Percentiles rank a stretch among this genome's conserved stretches.
Conservation (phyloP, 2,329 filamentous ascomycete genomes). For the Parasarocladium wereldwijsianum region DNA sequence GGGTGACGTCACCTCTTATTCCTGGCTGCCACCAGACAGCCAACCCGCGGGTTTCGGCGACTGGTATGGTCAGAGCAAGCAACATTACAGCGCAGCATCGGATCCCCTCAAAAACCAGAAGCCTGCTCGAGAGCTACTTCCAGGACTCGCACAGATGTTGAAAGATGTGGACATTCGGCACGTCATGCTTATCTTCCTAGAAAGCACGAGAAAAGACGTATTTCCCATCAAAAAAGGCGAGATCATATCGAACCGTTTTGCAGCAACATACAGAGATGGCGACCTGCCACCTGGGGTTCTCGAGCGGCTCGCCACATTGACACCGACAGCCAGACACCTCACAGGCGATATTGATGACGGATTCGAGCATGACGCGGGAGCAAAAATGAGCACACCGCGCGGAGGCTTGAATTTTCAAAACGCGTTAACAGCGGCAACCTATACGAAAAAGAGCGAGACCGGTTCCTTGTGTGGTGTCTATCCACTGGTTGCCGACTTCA, state of each 20-base stretch:
- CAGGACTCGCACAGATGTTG: slow-evolving; percentile 12
- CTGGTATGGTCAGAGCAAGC: slow-evolving; percentile 10
- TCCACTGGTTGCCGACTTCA: slow-evolving; percentile 25
- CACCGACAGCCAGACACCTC: slow-evolving; percentile 17
- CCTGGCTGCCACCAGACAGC: slow-evolving; percentile 14
- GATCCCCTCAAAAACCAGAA: slow-evolving; percentile 28
- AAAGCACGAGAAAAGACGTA: slow-evolving; percentile 28
- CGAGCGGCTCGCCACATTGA: slow-evolving; percentile 13
- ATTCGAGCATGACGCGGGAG: slow-evolving; percentile 11
- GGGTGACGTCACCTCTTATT: slow-evolving; percentile 7
- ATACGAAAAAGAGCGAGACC: slow-evolving; percentile 27
- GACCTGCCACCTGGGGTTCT: slow-evolving; percentile 17
- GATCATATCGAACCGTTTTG: slow-evolving; percentile 20
- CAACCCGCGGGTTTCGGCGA: slow-evolving; percentile 11
- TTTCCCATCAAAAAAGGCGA: slow-evolving; percentile 27
- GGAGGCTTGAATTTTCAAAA: slow-evolving; percentile 26
- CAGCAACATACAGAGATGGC: slow-evolving; percentile 16
- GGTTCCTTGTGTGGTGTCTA: slow-evolving; percentile 26
- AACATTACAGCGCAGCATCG: slow-evolving; percentile 18
- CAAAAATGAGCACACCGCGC: slow-evolving; percentile 7
- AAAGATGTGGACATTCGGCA: slow-evolving; percentile 23
- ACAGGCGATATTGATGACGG: slow-evolving; percentile 21
- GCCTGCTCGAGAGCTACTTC: slow-evolving; percentile 16
- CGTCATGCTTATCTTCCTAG: slow-evolving; percentile 26
- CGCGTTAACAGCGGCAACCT: slow-evolving; percentile 25